Evolutionary conservation across 257 asterid genomes (phyloP).

Genomic region (Solanum bulbocastanum): DNA sequence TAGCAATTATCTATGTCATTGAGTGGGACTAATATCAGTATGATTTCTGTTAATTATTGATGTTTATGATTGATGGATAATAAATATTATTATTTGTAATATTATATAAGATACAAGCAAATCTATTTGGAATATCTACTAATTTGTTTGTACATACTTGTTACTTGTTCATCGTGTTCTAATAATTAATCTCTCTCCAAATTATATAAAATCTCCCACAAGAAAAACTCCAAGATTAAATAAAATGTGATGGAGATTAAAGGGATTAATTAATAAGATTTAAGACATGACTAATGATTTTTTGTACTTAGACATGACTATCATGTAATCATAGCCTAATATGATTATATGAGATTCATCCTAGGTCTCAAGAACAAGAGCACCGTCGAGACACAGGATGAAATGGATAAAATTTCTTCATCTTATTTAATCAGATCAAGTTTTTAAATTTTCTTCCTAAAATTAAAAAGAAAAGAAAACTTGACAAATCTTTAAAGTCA

Average conservation of each 20-base stretch:
- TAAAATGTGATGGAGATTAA: background rate
- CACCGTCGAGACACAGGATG: accelerated
- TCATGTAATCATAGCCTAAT: background rate
- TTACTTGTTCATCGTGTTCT: background rate
- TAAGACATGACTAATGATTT: background rate
- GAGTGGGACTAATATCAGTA: background rate
- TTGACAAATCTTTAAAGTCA: accelerated
- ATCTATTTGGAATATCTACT: background rate
- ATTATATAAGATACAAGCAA: background rate
- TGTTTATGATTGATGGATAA: background rate
- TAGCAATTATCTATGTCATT: too few species aligned
- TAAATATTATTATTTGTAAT: too few species aligned
- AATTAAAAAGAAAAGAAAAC: background rate
- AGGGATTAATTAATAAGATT: background rate
- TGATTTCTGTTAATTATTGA: background rate
- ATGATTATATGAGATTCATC: background rate
- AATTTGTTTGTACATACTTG: background rate
- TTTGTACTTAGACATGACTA: background rate
- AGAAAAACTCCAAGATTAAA: background rate
- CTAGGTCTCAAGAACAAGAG: background rate
- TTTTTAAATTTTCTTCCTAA: background rate
- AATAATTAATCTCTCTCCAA: background rate
- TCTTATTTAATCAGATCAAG: too few species aligned
- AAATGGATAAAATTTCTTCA: background rate
- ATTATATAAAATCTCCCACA: background rate